phyloP scores from a whole-genome alignment of 371 early-diverging fungal species.

The Batkoa obscura region DNA sequence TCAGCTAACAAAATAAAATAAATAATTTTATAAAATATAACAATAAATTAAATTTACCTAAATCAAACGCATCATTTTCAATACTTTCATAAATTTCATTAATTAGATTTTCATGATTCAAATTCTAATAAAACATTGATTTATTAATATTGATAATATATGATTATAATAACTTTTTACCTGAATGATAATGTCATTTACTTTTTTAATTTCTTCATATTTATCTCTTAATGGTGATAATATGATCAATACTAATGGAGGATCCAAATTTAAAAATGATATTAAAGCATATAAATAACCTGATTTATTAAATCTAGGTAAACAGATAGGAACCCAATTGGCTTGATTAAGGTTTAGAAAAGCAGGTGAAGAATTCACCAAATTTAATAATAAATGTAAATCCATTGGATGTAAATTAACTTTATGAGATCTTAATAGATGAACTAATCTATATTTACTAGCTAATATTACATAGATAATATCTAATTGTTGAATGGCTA shows the following conservation, averaged over 20 bases:
- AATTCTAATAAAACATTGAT: not conserved
- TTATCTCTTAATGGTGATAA: slow-evolving; percentile 54
- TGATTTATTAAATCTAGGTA: slow-evolving; percentile 72
- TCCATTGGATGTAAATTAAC: slow-evolving; percentile 21
- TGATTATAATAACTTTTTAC: slow-evolving; percentile 8
- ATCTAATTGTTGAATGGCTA: not conserved
- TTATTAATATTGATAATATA: not conserved
- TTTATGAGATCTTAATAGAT: slow-evolving; percentile 2
- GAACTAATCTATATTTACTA: slow-evolving; percentile 36
- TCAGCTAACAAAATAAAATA: not conserved
- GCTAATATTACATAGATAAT: slow-evolving; percentile 13
- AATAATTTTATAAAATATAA: not conserved
- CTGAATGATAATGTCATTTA: slow-evolving; percentile 39
- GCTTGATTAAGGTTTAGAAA: slow-evolving; percentile 40
- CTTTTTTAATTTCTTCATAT: slow-evolving; percentile 60
- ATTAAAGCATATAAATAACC: slow-evolving; percentile 82
- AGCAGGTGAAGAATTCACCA: slow-evolving; percentile 53
- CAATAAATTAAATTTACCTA: too few relatives aligned
- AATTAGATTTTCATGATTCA: not conserved
- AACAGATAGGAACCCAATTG: slow-evolving; percentile 88
- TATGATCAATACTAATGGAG: slow-evolving; percentile 45
- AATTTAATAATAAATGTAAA: slow-evolving; percentile 62
- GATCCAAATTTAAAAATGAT: slow-evolving; percentile 44
- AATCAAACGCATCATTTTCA: too few relatives aligned
- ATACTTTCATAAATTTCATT: not conserved